phyloP scores from a whole-genome alignment of 495 filamentous ascomycete genomes.

The Neurospora sp. region DNA sequence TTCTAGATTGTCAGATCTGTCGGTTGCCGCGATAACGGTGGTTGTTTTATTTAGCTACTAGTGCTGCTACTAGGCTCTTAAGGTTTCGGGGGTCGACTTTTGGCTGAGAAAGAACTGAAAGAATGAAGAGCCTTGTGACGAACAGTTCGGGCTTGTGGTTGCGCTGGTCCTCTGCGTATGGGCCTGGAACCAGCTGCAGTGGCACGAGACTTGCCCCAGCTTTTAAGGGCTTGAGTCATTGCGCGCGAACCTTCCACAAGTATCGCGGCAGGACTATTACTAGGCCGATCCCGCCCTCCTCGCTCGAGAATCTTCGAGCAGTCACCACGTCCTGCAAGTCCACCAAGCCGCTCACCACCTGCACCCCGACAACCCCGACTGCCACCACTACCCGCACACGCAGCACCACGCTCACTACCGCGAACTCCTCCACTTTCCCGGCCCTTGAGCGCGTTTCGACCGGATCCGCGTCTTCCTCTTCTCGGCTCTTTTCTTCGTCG shows the following conservation, averaged over 20 bases:
- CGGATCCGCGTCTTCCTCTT: not conserved
- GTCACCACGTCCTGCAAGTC: conserved; percentile 9
- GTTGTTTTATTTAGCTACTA: not conserved
- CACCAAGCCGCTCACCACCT: not conserved
- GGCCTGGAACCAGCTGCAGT: conserved; percentile 4
- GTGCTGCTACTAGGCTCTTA: not conserved
- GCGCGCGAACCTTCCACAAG: conserved; percentile 28
- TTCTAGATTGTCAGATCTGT: not conserved
- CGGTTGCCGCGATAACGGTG: not conserved
- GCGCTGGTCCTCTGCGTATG: conserved; percentile 6
- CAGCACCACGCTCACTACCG: not conserved
- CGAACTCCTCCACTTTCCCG: not conserved
- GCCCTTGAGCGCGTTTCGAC: not conserved
- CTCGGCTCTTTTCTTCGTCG: not conserved
- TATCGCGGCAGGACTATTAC: conserved; percentile 11
- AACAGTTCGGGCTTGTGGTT: conserved; percentile 4
- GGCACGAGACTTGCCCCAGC: conserved; percentile 15
- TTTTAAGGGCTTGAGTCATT: conserved; percentile 31
- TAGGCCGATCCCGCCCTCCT: conserved; percentile 17
- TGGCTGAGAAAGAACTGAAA: not conserved
- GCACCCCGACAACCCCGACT: conserved; percentile 2
- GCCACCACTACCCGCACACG: not conserved
- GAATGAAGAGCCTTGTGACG: not conserved
- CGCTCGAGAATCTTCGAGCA: conserved; percentile 29
- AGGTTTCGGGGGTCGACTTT: not conserved